These are phyloP conservation scores for Anastatica hierochuntica DNA, from an alignment of 345 rosid genomes.

Conservation along the genomic window DNA sequence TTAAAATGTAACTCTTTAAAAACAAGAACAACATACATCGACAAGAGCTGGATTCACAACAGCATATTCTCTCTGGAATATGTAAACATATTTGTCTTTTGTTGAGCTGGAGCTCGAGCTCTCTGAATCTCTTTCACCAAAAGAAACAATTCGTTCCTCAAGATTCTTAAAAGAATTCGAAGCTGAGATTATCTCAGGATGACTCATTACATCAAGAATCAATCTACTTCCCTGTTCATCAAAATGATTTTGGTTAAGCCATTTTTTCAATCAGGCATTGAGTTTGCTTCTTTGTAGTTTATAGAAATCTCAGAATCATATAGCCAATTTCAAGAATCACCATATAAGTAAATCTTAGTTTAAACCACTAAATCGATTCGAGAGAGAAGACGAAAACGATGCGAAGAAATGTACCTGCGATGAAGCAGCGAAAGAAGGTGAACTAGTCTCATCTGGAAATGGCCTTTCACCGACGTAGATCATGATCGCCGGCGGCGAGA, in stretches of 20 bases:
- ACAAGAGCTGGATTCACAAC: conserved; percentile 57
- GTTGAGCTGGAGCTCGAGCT: no score
- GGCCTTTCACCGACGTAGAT: conserved; percentile 30
- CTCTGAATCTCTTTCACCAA: conserved; percentile 17
- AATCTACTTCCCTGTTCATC: conserved; percentile 37
- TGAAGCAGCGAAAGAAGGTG: conserved; percentile 18
- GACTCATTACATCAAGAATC: conserved; percentile 42
- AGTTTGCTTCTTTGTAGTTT: not conserved
- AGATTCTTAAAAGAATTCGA: conserved; percentile 39
- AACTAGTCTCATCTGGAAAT: conserved; percentile 7
- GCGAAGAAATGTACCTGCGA: conserved; percentile 15
- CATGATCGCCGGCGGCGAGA: conserved; percentile 28
- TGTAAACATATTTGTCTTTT: conserved; percentile 39
- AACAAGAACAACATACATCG: conserved; percentile 37
- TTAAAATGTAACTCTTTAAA: not conserved
- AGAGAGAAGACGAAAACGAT: not conserved
- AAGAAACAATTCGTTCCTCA: conserved; percentile 40
- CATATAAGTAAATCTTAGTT: not conserved
- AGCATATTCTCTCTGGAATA: conserved; percentile 83
- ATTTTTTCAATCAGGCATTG: not conserved
- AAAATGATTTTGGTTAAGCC: not conserved
- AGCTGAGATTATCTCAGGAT: conserved; percentile 43
- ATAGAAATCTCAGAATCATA: not conserved
- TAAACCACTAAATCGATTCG: not conserved
- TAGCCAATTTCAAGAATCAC: not conserved